A percentile compares a stretch with the other conserved stretches of the same genome.
Evolutionary conservation across 2,329 filamentous ascomycete species (phyloP).

Genomic region (Cladorrhinum sp.): DNA sequence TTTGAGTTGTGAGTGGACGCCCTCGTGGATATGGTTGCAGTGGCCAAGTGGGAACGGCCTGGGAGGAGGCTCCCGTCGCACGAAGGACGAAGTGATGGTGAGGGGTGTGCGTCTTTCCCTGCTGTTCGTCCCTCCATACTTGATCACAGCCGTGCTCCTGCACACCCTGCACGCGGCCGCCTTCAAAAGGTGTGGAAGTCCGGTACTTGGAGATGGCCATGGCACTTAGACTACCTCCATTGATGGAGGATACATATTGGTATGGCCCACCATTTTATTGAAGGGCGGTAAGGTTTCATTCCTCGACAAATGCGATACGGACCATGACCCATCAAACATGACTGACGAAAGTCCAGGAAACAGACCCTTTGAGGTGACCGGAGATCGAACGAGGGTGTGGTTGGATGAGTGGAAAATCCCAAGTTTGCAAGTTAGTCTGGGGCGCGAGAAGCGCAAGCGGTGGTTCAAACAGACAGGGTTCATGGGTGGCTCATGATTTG

Average conservation of each 20-base stretch:
- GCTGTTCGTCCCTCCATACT: not conserved
- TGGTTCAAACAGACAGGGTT: constrained; percentile 2
- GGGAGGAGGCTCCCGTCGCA: not conserved
- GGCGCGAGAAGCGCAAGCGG: constrained; percentile 5
- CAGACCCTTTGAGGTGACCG: not conserved
- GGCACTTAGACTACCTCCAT: not conserved
- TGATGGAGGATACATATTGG: not conserved
- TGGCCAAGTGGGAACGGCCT: constrained; percentile 7
- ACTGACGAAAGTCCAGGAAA: not conserved
- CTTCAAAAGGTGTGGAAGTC: not conserved
- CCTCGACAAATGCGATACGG: not conserved
- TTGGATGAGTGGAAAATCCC: not conserved
- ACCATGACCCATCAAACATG: not conserved
- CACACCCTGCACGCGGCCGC: not conserved
- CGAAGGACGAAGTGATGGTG: not conserved
- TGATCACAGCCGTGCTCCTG: not conserved
- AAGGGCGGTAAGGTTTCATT: not conserved
- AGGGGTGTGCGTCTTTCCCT: not conserved
- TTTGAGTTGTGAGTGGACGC: constrained; percentile 4
- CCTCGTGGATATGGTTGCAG: constrained; percentile 7
- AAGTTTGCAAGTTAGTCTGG: constrained; percentile 4
- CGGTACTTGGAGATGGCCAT: not conserved
- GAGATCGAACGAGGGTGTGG: not conserved
- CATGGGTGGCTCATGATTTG: constrained; percentile 35
- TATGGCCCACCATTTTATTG: not conserved